Evolutionary conservation across 768 basidiomycete species (phyloP).

Genomic region (Clavulina sp.): DNA sequence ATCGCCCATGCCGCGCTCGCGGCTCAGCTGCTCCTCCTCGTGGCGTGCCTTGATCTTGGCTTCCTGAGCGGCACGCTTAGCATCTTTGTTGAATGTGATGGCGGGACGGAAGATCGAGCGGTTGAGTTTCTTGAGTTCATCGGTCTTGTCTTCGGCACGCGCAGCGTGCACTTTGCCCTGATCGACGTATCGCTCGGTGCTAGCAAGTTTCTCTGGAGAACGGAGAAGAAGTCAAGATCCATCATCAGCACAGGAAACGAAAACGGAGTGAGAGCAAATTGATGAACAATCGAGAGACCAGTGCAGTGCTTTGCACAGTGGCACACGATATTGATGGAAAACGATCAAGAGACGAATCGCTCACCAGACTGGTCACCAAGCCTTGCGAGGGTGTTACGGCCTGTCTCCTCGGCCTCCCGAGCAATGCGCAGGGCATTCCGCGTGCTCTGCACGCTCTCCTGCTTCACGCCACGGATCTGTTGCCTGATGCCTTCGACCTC

Average conservation of each 20-base stretch:
- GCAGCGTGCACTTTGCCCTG: slow-evolving; percentile 72
- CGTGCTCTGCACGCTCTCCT: slow-evolving; percentile 77
- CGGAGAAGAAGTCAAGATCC: background rate
- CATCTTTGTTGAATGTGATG: slow-evolving; percentile 83
- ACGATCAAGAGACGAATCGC: slow-evolving; percentile 14
- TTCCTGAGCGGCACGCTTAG: slow-evolving; percentile 76
- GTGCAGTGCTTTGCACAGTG: too few species aligned
- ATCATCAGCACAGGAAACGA: too few species aligned
- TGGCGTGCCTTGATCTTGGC: slow-evolving; percentile 70
- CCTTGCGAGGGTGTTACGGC: slow-evolving; percentile 59
- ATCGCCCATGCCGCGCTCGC: slow-evolving; percentile 73
- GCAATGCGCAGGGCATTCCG: slow-evolving; percentile 87
- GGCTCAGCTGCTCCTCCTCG: slow-evolving; percentile 66
- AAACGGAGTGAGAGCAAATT: slow-evolving; percentile 1
- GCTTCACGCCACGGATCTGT: slow-evolving; percentile 74
- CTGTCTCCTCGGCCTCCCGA: slow-evolving; percentile 93
- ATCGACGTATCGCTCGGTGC: slow-evolving; percentile 89
- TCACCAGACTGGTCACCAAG: slow-evolving; percentile 88
- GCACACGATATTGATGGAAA: too few species aligned
- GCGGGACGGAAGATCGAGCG: slow-evolving; percentile 87
- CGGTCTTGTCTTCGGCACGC: slow-evolving; percentile 84
- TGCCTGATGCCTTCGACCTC: slow-evolving; percentile 92
- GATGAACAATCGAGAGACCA: background rate
- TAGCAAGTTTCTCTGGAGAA: slow-evolving; percentile 60
- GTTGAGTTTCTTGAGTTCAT: slow-evolving; percentile 87